Conservation (phyloP, 495 filamentous ascomycete species). For the Podospora bellae-mahoneyi region DNA sequence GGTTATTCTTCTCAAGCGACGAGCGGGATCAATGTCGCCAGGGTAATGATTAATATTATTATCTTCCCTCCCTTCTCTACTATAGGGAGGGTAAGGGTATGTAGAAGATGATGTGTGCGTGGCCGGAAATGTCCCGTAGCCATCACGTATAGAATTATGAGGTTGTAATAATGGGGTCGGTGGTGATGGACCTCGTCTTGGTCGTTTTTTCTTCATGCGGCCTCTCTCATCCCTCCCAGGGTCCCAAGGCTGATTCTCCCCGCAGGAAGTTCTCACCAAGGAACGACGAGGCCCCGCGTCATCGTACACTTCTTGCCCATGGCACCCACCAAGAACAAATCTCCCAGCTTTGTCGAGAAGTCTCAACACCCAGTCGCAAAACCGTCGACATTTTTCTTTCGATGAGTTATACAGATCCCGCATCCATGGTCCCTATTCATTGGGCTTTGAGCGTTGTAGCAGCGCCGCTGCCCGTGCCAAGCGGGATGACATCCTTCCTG, state of each 20-base stretch:
- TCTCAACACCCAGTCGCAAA: constrained; percentile 2
- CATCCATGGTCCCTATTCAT: constrained; percentile 18
- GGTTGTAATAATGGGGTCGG: not conserved
- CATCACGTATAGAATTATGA: not conserved
- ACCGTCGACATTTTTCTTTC: not conserved
- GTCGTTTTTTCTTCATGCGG: not conserved
- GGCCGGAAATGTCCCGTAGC: not conserved
- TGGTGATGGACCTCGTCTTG: not conserved
- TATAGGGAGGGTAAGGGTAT: not conserved
- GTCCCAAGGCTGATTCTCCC: not conserved
- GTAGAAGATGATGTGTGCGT: not conserved
- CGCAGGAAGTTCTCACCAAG: not conserved
- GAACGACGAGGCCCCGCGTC: not conserved
- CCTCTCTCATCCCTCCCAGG: not conserved
- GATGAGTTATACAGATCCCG: constrained; percentile 1
- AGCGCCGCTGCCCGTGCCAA: constrained; percentile 27
- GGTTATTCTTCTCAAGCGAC: not conserved
- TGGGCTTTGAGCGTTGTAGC: constrained; percentile 22
- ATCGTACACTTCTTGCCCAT: not conserved
- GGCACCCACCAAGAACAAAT: not conserved
- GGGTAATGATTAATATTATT: not conserved
- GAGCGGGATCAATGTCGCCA: not conserved
- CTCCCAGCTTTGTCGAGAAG: not conserved
- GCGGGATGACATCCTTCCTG: constrained; percentile 14
- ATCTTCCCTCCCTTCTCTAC: not conserved